Base-by-base conservation (phyloP, 768 basidiomycete species). In the Hebeloma cylindrosporum region DNA sequence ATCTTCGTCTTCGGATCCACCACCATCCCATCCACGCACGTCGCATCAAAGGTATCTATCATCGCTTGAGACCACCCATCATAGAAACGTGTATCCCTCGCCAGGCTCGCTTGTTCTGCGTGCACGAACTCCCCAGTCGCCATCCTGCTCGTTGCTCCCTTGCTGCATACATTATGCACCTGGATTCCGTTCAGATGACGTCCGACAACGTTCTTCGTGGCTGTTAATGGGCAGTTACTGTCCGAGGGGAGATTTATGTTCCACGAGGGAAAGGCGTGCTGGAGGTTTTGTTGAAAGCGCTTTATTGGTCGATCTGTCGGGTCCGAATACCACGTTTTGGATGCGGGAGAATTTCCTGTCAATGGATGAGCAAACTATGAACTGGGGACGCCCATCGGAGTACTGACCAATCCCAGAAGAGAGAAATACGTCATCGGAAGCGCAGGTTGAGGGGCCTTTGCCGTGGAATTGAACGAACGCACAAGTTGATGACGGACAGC, bases 391-490 rank as follows among this genome's bases (percentile, higher is more conserved):
- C 4, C 5, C n/a, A 39, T 22, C 16, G n/a, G 20, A 37, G 11
- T 14, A 44, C 63, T 23, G 56, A 73, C 75, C 70, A 9, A 77
- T 63, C 22, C 75, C 75, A 13, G 65, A 61, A 3, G 77, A 77
- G 3, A 77, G 52, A 56, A 78, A 76, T 2, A 73, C 60, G 1
- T 66, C 62, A 38, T 75, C 74, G 0, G 41, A 50, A 0, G 57
- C 40, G 46, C 76, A 78, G 0, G 72, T 66, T 13, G 52, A 55
- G 3, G 52, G 23, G 0, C 54, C 66, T 58, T 78, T 78, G 2
- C 73, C 76, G 33, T 78, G 75, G 23, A 78, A 50, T 40, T 78
- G 75, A 16, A 77, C 62, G 35, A 69, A 76, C 4, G 68, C 74
- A 32, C 76, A 77, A 0, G 65, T 62, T 3, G 60, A 41, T 0